These are phyloP conservation scores for Cyberlindnera maritima DNA, from an alignment of 805 yeast species.

Conservation along the genomic window DNA sequence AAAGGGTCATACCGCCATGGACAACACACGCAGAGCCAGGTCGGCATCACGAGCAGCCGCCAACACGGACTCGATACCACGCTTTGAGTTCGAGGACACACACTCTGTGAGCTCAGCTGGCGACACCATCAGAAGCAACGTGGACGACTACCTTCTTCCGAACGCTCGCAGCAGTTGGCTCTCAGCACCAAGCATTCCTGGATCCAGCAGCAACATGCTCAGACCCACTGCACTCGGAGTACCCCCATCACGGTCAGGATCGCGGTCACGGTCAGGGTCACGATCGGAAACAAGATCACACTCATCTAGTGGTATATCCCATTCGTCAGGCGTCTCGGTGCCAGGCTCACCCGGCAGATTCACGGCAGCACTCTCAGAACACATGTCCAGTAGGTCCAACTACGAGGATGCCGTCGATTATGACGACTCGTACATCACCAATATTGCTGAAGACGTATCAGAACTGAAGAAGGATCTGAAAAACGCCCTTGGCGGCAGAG, in stretches of 20 bases:
- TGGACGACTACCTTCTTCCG: neutral
- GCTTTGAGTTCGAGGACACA: constrained; percentile 1
- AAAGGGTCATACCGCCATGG: neutral
- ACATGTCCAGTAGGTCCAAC: constrained; percentile 1
- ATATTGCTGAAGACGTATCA: constrained; percentile 11
- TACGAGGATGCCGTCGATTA: constrained; percentile 9
- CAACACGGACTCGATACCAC: neutral
- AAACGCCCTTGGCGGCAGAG: constrained; percentile 19
- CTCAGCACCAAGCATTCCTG: neutral
- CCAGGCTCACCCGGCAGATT: neutral
- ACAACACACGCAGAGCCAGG: neutral
- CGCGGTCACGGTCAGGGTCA: constrained; percentile 2
- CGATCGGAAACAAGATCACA: constrained; percentile 9
- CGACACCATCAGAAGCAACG: neutral
- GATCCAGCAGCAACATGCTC: neutral
- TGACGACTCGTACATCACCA: constrained; percentile 13
- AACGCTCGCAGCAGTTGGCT: neutral
- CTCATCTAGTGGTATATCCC: constrained; percentile 1
- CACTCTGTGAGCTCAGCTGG: neutral
- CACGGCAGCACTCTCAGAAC: neutral
- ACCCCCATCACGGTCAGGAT: neutral
- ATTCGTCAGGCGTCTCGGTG: neutral
- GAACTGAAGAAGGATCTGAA: constrained; percentile 21
- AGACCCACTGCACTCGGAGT: neutral
- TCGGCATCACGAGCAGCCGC: neutral